phyloP scores from a whole-genome alignment of 306 rosid genomes.

The Vigna nakashimae region DNA sequence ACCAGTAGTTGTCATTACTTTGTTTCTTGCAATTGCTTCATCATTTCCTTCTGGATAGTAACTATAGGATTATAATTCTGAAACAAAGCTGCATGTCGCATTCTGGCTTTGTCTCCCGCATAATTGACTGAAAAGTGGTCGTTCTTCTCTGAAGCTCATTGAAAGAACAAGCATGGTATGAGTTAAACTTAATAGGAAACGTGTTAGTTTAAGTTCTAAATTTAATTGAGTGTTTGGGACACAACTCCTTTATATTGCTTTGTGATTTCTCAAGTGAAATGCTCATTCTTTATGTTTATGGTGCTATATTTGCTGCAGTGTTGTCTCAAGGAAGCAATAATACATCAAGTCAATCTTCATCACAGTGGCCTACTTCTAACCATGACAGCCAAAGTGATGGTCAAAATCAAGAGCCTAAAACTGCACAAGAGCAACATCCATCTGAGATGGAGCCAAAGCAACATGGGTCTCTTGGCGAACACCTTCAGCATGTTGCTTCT shows the following conservation, averaged over 20 bases:
- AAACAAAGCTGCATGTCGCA: not conserved
- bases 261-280: constrained; percentile 29
- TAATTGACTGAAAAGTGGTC: not conserved
- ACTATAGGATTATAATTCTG: not conserved
- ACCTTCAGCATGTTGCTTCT: constrained; percentile 53
- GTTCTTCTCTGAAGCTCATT: not conserved
- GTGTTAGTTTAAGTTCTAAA: not conserved
- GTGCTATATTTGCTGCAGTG: constrained; percentile 40
- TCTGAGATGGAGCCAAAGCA: constrained; percentile 67
- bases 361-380: constrained; percentile 49
- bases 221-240: constrained; percentile 5
- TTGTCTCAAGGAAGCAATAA: constrained; percentile 60
- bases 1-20: not conserved
- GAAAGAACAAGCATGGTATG: not conserved
- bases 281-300: constrained; percentile 20
- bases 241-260: constrained; percentile 15
- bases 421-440: constrained; percentile 55
- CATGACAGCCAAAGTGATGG: constrained; percentile 49
- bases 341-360: constrained; percentile 58
- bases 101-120: not conserved
- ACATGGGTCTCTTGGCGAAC: constrained; percentile 52
- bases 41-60: constrained; percentile 1
- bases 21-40: not conserved
- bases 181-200: not conserved
- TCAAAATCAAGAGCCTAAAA: constrained; percentile 59